Conservation (phyloP, 495 filamentous ascomycete genomes). For the Penicillium coffeae region DNA sequence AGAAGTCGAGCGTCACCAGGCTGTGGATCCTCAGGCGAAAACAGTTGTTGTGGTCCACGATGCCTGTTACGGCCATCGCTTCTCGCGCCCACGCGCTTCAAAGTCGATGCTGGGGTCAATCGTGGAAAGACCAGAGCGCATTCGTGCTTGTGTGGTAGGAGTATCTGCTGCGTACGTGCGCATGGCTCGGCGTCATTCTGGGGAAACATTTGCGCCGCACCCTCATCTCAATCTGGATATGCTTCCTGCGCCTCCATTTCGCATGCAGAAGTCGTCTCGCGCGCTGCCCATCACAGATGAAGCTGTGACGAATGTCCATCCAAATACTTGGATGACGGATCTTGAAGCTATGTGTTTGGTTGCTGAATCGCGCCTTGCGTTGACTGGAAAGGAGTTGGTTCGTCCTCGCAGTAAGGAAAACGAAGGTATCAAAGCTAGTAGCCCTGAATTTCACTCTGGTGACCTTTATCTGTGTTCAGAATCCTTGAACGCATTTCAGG, state of each 20-base stretch:
- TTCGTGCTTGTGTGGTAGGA: constrained; percentile 78
- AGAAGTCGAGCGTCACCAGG: constrained; percentile 63
- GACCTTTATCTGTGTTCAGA: constrained; percentile 87
- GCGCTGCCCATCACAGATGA: constrained; percentile 60
- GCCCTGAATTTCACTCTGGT: constrained; percentile 64
- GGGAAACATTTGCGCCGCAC: constrained; percentile 62
- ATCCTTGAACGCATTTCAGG: constrained; percentile 81
- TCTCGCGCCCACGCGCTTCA: constrained; percentile 71
- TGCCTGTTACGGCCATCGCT: constrained; percentile 89
- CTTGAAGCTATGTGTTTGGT: constrained; percentile 76
- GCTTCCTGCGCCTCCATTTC: constrained; percentile 67
- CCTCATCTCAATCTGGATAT: constrained; percentile 47
- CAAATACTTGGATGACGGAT: constrained; percentile 86
- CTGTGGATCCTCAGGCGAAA: constrained; percentile 50
- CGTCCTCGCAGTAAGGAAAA: constrained; percentile 50
- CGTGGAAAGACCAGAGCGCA: constrained; percentile 87
- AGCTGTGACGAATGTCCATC: constrained; percentile 79
- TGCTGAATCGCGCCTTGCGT: constrained; percentile 68
- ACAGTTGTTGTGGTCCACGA: constrained; percentile 86
- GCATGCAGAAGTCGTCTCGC: constrained; percentile 69
- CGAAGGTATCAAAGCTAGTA: constrained; percentile 37
- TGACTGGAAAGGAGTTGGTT: constrained; percentile 69
- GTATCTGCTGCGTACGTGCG: constrained; percentile 84
- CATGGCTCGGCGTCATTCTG: constrained; percentile 75
- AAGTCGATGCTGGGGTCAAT: constrained; percentile 65